Evolutionary conservation across 352 stramenopile genomes (phyloP).

Genomic region (Pythium apleroticum): DNA sequence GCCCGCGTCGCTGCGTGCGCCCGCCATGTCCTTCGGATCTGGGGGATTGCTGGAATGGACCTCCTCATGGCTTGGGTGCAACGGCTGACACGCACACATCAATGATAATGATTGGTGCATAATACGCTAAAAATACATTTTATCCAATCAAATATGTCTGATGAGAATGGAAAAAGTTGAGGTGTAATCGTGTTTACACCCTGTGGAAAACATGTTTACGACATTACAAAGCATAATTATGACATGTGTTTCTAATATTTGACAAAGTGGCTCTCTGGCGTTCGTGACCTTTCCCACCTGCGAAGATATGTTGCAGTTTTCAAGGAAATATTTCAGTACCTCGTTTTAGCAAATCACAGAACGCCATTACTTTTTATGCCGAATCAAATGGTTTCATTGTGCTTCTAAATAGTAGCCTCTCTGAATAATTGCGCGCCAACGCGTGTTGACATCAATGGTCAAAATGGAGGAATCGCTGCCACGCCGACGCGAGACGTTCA

Average conservation of each 20-base stretch:
- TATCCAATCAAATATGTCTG: background rate
- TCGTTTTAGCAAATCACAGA: slow-evolving; percentile 5
- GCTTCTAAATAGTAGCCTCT: background rate
- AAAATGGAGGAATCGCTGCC: background rate
- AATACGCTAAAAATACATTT: too few species aligned
- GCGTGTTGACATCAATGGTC: slow-evolving; percentile 3
- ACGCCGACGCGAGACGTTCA: slow-evolving; percentile 23
- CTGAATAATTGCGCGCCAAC: background rate
- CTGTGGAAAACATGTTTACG: too few species aligned
- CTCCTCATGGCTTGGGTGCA: background rate
- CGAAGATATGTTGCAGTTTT: slow-evolving; percentile 22
- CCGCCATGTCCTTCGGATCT: background rate
- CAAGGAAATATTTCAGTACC: slow-evolving; percentile 6
- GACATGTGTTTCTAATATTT: slow-evolving; percentile 2
- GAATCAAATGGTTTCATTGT: background rate
- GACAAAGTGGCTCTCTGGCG: background rate
- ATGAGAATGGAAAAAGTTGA: too few species aligned
- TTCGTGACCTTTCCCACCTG: slow-evolving; percentile 25
- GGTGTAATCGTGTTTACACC: too few species aligned
- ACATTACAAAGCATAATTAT: too few species aligned
- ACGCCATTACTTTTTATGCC: background rate
- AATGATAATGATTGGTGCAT: background rate
- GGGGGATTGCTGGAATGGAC: background rate
- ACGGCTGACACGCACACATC: slow-evolving; percentile 1
- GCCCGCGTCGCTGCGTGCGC: background rate